A percentile compares a stretch with the other conserved stretches of the same genome.
These are phyloP conservation scores for Plasmodium coatneyi DNA, from an alignment of 169 alveolate genomes.

Conservation along the genomic window DNA sequence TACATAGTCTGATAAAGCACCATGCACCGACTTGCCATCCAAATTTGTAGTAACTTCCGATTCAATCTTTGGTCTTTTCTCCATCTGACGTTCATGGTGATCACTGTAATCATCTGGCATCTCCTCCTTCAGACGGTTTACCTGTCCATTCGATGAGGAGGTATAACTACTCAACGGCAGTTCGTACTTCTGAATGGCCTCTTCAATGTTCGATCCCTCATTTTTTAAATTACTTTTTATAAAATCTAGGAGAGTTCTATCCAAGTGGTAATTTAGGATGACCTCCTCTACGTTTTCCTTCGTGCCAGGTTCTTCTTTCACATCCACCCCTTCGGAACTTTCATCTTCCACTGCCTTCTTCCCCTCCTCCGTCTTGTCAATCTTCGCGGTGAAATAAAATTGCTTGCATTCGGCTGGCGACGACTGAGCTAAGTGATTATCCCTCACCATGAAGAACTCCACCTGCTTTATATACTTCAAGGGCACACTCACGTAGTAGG, in stretches of 20 bases:
- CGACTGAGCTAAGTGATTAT: not conserved
- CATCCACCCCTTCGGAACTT: not conserved
- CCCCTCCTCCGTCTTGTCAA: conserved; percentile 16
- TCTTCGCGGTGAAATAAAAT: conserved; percentile 17
- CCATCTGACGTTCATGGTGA: conserved; percentile 5
- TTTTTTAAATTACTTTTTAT: conserved; percentile 32
- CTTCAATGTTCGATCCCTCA: not conserved
- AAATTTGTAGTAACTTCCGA: not conserved
- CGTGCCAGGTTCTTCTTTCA: not conserved
- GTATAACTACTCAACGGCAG: not conserved
- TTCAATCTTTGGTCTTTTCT: conserved; percentile 17
- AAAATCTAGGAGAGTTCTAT: conserved; percentile 1
- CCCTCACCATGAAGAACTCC: conserved; percentile 30
- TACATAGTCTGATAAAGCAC: not conserved
- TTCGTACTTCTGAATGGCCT: conserved; percentile 13
- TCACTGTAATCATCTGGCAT: not conserved
- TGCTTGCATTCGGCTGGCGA: not conserved
- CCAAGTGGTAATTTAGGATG: not conserved
- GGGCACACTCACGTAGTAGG: conserved; percentile 48
- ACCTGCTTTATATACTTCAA: conserved; percentile 24
- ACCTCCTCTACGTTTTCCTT: not conserved
- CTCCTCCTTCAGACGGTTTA: not conserved
- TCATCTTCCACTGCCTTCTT: not conserved
- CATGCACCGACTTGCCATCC: not conserved
- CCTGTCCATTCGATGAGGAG: not conserved